Percentiles rank a stretch among this genome's conserved stretches.
These are phyloP conservation scores for Delitschia confertaspora DNA, from an alignment of 495 filamentous ascomycete genomes.

Conservation along the genomic window DNA sequence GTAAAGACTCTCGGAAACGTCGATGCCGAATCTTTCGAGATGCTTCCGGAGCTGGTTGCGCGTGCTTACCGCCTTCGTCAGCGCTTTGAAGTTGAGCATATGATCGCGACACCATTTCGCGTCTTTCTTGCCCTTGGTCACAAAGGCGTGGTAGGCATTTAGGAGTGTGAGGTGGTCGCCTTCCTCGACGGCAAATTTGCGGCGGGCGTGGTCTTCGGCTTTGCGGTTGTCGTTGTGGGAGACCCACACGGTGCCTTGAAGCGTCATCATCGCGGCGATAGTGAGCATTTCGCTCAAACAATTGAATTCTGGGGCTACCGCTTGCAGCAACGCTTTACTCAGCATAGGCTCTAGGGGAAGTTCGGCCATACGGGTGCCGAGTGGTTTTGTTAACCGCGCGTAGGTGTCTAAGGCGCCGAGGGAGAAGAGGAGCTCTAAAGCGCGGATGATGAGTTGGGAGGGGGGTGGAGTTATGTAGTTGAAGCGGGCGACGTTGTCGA, in stretches of 20 bases:
- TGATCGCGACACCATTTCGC: slow-evolving; percentile 81
- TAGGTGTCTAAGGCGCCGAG: slow-evolving; percentile 85
- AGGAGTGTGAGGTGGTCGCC: slow-evolving; percentile 91
- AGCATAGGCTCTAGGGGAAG: slow-evolving; percentile 95
- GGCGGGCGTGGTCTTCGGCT: slow-evolving; percentile 56
- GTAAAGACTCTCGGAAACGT: slow-evolving; percentile 51
- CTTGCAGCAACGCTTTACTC: slow-evolving; percentile 79
- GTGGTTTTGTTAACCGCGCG: slow-evolving; percentile 79
- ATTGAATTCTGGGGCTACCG: slow-evolving; percentile 58
- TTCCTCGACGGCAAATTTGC: slow-evolving; percentile 87
- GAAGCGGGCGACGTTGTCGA: slow-evolving; percentile 91
- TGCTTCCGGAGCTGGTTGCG: slow-evolving; percentile 78
- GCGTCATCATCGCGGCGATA: slow-evolving; percentile 90
- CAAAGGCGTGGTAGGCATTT: slow-evolving; percentile 87
- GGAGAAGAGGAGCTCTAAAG: slow-evolving; percentile 80
- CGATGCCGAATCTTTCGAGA: slow-evolving; percentile 74
- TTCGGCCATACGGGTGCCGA: slow-evolving; percentile 89
- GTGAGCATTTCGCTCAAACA: slow-evolving; percentile 80
- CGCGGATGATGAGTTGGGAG: slow-evolving; percentile 76
- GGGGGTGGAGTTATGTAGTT: slow-evolving; percentile 84
- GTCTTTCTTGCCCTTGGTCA: slow-evolving; percentile 78
- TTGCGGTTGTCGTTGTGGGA: slow-evolving; percentile 70
- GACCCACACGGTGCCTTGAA: slow-evolving; percentile 74
- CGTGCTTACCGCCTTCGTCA: slow-evolving; percentile 77
- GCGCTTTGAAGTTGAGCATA: slow-evolving; percentile 71